Evolutionary conservation across 306 rosid genomes (phyloP), one percentile per base, ranked within the genome.

Genomic region (Cucurbita maxima): DNA sequence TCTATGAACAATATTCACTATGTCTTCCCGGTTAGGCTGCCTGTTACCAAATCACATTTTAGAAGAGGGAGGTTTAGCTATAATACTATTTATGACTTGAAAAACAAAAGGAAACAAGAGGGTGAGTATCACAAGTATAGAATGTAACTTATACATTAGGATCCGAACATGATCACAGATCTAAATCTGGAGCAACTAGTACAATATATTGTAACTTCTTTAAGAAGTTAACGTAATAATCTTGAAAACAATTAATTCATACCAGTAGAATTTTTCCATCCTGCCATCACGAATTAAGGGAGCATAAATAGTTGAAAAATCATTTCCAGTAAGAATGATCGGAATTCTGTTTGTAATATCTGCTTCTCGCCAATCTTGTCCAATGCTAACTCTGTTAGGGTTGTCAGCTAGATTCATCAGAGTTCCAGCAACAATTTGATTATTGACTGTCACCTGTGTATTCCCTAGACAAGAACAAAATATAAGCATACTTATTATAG

Each of bases 261-360:
- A 90, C 98, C 98, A 93, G 84, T 93, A 93, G 78, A 93, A 93
- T 80, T 93, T 93, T 20, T 93, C 97, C 98, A 93, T 93, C 83
- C 98, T 90, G 84, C 98, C 98, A 81, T 90, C 98, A 3, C 98
- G 98, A 76, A 93, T 87, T 81, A 93, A 76, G 59, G 98, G 98
- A 67, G 98, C 98, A 85, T 93, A 93, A 40, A 93, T 86, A 50
- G 93, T 93, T 76, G 98, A 90, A 69, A 90, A 85, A 80, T 93
- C 98, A 76, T 93, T 93, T 78, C 98, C 97, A n/a, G 97, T 93
- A 72, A 88, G 90, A 80, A 93, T 90, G 84, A 93, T 80, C 18
- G 98, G 97, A 80, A 93, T 70, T 85, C 98, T 88, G 83, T 90
- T 76, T 51, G 90, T 86, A 61, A 82, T 19, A 85, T 93, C 98